Evolutionary conservation across 1,139 yeast genomes (phyloP).

Genomic region (Debaryomyces sp.): DNA sequence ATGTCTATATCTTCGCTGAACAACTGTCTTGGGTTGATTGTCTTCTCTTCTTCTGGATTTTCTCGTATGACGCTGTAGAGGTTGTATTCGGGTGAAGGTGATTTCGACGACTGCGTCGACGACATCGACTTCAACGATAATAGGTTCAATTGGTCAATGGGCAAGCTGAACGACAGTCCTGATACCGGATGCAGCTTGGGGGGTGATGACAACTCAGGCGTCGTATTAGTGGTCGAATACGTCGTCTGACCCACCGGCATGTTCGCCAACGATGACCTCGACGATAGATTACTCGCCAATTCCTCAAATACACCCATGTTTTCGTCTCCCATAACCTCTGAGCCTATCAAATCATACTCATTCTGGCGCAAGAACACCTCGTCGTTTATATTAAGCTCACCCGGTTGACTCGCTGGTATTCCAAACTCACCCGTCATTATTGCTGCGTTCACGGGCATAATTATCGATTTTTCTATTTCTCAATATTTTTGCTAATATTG

Average conservation of each 20-base stretch:
- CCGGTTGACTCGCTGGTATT: constrained; percentile 1
- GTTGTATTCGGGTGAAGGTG: constrained; percentile 15
- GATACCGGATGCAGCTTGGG: constrained; percentile 6
- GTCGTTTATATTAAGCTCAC: constrained; percentile 8
- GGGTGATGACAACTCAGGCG: constrained; percentile 10
- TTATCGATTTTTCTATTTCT: not conserved
- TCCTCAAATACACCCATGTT: not conserved
- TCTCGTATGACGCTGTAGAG: constrained; percentile 7
- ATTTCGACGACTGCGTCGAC: constrained; percentile 11
- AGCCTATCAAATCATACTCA: not conserved
- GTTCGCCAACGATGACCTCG: constrained; percentile 7
- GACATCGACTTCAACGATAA: constrained; percentile 23
- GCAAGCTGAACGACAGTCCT: constrained; percentile 13
- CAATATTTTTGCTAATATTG: not conserved
- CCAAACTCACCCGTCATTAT: constrained; percentile 1
- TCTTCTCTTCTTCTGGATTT: constrained; percentile 23
- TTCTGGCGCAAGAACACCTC: constrained; percentile 8
- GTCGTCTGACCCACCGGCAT: not conserved
- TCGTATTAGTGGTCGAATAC: constrained; percentile 9
- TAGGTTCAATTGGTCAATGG: constrained; percentile 36
- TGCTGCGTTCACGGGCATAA: constrained; percentile 5
- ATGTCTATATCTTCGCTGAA: constrained; percentile 17
- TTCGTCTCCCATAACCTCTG: not conserved
- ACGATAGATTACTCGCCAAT: constrained; percentile 4
- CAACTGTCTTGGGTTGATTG: constrained; percentile 39